phyloP scores from a whole-genome alignment of 495 filamentous ascomycete species.

The Talaromyces thailandensis region DNA sequence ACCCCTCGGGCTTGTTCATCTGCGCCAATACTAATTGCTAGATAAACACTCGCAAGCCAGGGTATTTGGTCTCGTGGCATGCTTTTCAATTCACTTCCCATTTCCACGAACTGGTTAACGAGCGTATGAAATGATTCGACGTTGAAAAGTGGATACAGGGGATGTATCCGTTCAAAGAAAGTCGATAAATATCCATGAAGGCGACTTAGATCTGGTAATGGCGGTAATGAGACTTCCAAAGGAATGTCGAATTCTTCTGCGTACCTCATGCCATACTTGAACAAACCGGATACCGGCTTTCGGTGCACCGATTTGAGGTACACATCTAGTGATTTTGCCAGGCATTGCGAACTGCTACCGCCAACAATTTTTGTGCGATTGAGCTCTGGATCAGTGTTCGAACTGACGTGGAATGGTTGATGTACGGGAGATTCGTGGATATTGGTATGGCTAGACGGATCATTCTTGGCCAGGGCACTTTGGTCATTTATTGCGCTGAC shows the following conservation, averaged over 20 bases:
- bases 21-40: background rate
- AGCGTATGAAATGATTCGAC: background rate
- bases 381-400: background rate
- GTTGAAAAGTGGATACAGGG: background rate
- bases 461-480: background rate
- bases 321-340: constrained; percentile 4
- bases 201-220: background rate
- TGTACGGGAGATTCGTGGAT: constrained; percentile 2
- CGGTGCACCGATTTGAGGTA: constrained; percentile 1
- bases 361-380: constrained; percentile 4
- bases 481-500: background rate
- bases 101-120: background rate
- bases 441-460: background rate
- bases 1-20: background rate
- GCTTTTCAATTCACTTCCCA: background rate
- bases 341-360: constrained; percentile 1
- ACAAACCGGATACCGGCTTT: background rate
- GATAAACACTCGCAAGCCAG: constrained; percentile 3
- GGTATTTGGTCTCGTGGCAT: constrained; percentile 2
- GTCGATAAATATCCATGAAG: background rate
- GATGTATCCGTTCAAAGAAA: background rate
- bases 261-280: constrained; percentile 3
- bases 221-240: constrained; percentile 1
- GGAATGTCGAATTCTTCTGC: constrained; percentile 2
- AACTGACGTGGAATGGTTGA: constrained; percentile 5